Percentiles rank a stretch among this genome's conserved stretches.
Conservation (phyloP, 768 basidiomycete genomes). For the Collybia sp. region DNA sequence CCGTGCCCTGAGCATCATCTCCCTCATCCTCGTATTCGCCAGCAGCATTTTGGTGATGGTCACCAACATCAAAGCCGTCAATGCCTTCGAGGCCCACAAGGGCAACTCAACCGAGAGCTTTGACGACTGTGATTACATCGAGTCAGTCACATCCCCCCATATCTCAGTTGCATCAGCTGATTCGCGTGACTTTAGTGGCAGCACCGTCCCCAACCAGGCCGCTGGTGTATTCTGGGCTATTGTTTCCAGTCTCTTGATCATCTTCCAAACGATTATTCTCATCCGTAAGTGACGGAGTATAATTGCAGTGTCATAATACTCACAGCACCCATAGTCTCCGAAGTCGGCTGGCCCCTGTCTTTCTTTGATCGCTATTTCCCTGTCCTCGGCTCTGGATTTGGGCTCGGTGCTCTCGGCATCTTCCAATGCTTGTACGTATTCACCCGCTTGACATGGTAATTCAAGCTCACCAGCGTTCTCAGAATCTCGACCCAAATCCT, state of each 20-base stretch:
- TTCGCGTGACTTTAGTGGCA: constrained; percentile 35
- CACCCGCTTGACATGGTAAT: not conserved
- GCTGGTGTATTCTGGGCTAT: constrained; percentile 93
- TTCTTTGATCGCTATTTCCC: constrained; percentile 92
- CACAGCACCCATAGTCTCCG: constrained; percentile 43
- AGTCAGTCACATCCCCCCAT: constrained; percentile 38
- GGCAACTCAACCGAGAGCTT: constrained; percentile 23
- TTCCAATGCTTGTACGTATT: constrained; percentile 74
- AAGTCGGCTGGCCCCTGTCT: constrained; percentile 68
- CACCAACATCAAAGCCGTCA: constrained; percentile 73
- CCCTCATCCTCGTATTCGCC: constrained; percentile 76
- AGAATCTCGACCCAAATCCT: constrained; percentile 69
- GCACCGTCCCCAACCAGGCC: constrained; percentile 90
- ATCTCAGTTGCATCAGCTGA: not conserved
- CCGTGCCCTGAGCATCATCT: constrained; percentile 71
- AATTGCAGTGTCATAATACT: not conserved
- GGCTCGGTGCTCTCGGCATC: constrained; percentile 82
- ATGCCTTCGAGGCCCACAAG: constrained; percentile 47
- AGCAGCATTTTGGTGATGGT: constrained; percentile 72
- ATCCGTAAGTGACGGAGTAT: constrained; percentile 36
- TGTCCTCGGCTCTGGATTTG: constrained; percentile 82
- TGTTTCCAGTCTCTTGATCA: constrained; percentile 78
- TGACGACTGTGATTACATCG: constrained; percentile 75
- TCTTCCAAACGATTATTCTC: constrained; percentile 75
- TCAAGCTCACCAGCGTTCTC: not conserved